Evolutionary conservation across 352 stramenopile species (phyloP).

Genomic region (Achlya hypogyna): DNA sequence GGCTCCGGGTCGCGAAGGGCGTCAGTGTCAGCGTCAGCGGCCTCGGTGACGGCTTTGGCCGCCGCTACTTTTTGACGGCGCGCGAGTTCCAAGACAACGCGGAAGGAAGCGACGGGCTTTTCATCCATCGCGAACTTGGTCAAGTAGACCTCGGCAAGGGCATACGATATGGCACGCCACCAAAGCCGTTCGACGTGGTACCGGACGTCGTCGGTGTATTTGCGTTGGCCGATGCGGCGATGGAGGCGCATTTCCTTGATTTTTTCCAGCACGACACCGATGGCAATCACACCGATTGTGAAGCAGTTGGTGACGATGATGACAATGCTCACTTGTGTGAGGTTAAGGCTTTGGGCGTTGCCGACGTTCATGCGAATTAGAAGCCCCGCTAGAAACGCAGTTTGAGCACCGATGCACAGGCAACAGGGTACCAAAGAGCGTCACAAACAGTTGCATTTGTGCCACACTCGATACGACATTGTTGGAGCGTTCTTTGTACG

Average conservation of each 20-base stretch:
- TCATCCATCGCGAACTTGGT: conserved; percentile 28
- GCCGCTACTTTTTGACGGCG: conserved; percentile 38
- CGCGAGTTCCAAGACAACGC: conserved; percentile 51
- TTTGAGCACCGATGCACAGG: background rate
- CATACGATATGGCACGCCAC: conserved; percentile 44
- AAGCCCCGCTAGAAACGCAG: conserved; percentile 3
- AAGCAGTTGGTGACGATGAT: conserved; percentile 43
- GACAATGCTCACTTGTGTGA: conserved; percentile 32
- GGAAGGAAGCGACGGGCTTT: conserved; percentile 32
- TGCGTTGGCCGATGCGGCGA: conserved; percentile 28
- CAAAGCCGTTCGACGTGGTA: conserved; percentile 44
- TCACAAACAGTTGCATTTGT: conserved; percentile 73
- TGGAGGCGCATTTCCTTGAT: conserved; percentile 21
- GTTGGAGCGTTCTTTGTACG: conserved; percentile 51
- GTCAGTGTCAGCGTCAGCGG: background rate
- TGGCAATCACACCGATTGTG: conserved; percentile 39
- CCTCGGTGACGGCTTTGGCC: too few species aligned
- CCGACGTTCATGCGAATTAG: conserved; percentile 13
- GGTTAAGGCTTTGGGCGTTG: background rate
- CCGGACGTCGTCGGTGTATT: conserved; percentile 38
- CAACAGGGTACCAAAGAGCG: conserved; percentile 51
- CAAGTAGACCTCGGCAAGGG: conserved; percentile 49
- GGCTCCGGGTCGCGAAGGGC: conserved; percentile 15
- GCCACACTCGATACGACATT: conserved; percentile 50
- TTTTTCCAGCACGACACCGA: conserved; percentile 55